Conservation (phyloP, 1,139 yeast species). For the Candida sp. region DNA sequence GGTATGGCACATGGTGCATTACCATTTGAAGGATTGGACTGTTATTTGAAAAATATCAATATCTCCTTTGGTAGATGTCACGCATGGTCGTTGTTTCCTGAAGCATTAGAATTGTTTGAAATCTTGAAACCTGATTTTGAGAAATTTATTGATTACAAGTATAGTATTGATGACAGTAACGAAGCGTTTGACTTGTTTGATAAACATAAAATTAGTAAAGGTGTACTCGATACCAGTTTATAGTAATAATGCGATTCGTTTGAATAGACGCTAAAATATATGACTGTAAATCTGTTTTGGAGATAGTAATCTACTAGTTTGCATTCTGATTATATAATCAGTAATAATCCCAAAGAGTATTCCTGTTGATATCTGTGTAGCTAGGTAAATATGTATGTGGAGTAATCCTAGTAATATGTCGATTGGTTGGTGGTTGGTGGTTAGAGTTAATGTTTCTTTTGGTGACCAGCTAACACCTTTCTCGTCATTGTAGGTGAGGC, state of each 20-base stretch:
- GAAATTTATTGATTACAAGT: conserved; percentile 45
- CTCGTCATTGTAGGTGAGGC: too few species aligned
- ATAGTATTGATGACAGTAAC: conserved; percentile 42
- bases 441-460: too few species aligned
- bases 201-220: conserved; percentile 52
- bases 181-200: conserved; percentile 52
- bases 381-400: too few species aligned
- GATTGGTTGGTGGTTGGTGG: too few species aligned
- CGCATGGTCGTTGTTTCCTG: conserved; percentile 54
- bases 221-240: conserved; percentile 35
- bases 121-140: conserved; percentile 40
- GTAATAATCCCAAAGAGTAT: too few species aligned
- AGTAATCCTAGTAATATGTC: too few species aligned
- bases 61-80: conserved; percentile 67
- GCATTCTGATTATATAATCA: too few species aligned
- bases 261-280: too few species aligned
- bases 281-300: too few species aligned
- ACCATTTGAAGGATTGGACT: conserved; percentile 58
- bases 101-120: conserved; percentile 49
- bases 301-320: too few species aligned
- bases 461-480: too few species aligned
- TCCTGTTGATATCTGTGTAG: too few species aligned
- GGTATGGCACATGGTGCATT: conserved; percentile 62
- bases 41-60: conserved; percentile 55
- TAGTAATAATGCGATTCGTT: neutral